Evolutionary conservation across 1,139 yeast species (phyloP).

Genomic region (Pneumocystis carinii): DNA sequence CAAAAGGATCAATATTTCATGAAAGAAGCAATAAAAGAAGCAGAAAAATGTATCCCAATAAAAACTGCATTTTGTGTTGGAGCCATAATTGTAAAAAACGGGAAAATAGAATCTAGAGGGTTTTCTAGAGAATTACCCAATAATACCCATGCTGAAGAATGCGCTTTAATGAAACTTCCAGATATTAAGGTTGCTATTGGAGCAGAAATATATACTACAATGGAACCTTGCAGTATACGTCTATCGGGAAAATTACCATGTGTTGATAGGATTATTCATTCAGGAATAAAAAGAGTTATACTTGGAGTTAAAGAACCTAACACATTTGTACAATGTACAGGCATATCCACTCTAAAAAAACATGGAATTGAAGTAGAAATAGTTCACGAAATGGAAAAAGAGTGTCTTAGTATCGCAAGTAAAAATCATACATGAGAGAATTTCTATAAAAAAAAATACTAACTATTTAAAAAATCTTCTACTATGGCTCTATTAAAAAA

Average conservation of each 20-base stretch:
- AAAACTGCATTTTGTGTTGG: slow-evolving; percentile 89
- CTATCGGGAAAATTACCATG: slow-evolving; percentile 87
- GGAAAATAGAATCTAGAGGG: slow-evolving; percentile 58
- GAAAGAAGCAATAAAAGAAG: slow-evolving; percentile 58
- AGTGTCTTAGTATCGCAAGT: slow-evolving; percentile 55
- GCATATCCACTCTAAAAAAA: slow-evolving; percentile 38
- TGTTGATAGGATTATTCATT: slow-evolving; percentile 54
- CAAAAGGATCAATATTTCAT: slow-evolving; percentile 25
- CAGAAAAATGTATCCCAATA: slow-evolving; percentile 68
- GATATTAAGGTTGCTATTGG: slow-evolving; percentile 50
- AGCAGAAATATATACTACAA: slow-evolving; percentile 76
- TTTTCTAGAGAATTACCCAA: slow-evolving; percentile 85
- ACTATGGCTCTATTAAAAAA: neutral
- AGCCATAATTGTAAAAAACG: slow-evolving; percentile 55
- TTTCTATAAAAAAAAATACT: neutral
- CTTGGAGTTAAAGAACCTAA: slow-evolving; percentile 90
- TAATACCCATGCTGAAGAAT: slow-evolving; percentile 95
- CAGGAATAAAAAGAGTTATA: slow-evolving; percentile 56
- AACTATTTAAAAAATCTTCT: neutral
- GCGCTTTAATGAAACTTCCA: slow-evolving; percentile 62
- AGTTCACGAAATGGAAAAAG: slow-evolving; percentile 72
- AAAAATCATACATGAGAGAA: slow-evolving; percentile 41
- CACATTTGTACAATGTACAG: slow-evolving; percentile 66
- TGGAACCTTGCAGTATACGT: slow-evolving; percentile 93
- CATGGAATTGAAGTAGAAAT: slow-evolving; percentile 59